These are phyloP conservation scores for Tremella yokohamensis DNA, from an alignment of 768 basidiomycete genomes.

Conservation along the genomic window DNA sequence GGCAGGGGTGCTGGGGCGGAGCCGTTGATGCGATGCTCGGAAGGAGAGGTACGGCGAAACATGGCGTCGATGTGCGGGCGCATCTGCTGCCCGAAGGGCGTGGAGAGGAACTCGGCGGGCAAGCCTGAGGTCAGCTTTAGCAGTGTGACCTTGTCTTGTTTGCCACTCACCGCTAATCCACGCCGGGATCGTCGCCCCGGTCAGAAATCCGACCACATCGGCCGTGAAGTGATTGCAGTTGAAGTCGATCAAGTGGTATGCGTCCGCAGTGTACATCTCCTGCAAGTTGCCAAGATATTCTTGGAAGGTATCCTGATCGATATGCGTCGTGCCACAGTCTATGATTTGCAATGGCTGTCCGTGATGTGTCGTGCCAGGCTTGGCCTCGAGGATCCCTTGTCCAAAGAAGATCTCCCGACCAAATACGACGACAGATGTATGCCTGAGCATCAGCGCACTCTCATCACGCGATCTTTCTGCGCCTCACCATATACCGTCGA, in stretches of 20 bases:
- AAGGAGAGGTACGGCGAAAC: slow-evolving; percentile 64
- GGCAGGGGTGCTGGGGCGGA: slow-evolving; percentile 14
- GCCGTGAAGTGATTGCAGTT: slow-evolving; percentile 95
- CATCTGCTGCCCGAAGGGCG: slow-evolving; percentile 78
- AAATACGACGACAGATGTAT: slow-evolving; percentile 86
- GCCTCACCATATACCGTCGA: slow-evolving; percentile 87
- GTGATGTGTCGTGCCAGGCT: slow-evolving; percentile 72
- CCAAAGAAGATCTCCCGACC: slow-evolving; percentile 86
- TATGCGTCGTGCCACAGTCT: slow-evolving; percentile 45
- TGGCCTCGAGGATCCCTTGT: slow-evolving; percentile 69
- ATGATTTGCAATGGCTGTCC: slow-evolving; percentile 39
- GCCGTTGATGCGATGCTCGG: slow-evolving; percentile 46
- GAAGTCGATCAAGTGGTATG: slow-evolving; percentile 66
- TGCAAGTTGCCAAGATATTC: slow-evolving; percentile 76
- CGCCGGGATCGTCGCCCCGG: slow-evolving; percentile 71
- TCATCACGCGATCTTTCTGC: neutral
- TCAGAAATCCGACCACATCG: slow-evolving; percentile 80
- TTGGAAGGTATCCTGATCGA: slow-evolving; percentile 79
- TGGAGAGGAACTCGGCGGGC: slow-evolving; percentile 72
- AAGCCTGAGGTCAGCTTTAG: slow-evolving; percentile 32
- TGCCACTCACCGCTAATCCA: slow-evolving; percentile 69
- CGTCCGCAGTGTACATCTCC: slow-evolving; percentile 81
- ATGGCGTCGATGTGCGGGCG: slow-evolving; percentile 88
- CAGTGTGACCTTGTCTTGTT: neutral
- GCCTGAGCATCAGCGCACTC: slow-evolving; percentile 56